Base-by-base conservation (phyloP, 106 monocot genomes). In the Dactylorhiza incarnata region DNA sequence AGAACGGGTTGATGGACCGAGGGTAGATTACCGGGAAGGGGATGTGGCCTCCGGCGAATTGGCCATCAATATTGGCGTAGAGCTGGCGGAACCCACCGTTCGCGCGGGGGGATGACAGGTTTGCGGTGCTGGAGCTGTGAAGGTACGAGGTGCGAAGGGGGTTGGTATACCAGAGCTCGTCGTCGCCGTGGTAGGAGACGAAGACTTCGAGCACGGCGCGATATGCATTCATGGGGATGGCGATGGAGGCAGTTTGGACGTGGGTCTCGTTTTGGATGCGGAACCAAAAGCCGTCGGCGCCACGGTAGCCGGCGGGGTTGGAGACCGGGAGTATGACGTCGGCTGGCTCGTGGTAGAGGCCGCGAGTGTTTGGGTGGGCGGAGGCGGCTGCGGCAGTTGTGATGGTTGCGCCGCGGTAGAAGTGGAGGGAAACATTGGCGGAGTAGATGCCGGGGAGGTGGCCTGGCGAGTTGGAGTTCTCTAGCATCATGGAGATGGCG, bases 261-360 rank as follows among this genome's bases (percentile, higher is more conserved):
- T 75, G 75, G 49, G 72, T 58, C 20, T 74, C 75, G 73, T 85
- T 82, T 52, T 82, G 9, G 52, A 85, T 52, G 53, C 44, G 61
- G 72, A 82, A 82, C 85, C 85, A 85, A 49, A 84, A 81, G 10
- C 65, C 65, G 19, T 29, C 52, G 0, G 62, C n/a, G 29, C 76
- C 76, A 7, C 69, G 74, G 7, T 66, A 80, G 3, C 50, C 76
- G 11, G 79, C 25, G 14, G 49, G 49, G 26, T 78, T 71, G 3
- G 85, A 78, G 16, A 91, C 49, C 0, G 91, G 91, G 45, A 89
- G 63, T n/a, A 93, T 73, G 75, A 84, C 29, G 37, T 93, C 87
- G 16, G 92, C 87, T 2, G 89, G 87, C 13, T 82, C 74, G 37
- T 71, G 65, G 74, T 76, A 77, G 49, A 78, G 68, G 48, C 52